These are phyloP conservation scores for Wickerhamiella allomyrinae DNA, from an alignment of 805 yeast species.

Conservation along the genomic window DNA sequence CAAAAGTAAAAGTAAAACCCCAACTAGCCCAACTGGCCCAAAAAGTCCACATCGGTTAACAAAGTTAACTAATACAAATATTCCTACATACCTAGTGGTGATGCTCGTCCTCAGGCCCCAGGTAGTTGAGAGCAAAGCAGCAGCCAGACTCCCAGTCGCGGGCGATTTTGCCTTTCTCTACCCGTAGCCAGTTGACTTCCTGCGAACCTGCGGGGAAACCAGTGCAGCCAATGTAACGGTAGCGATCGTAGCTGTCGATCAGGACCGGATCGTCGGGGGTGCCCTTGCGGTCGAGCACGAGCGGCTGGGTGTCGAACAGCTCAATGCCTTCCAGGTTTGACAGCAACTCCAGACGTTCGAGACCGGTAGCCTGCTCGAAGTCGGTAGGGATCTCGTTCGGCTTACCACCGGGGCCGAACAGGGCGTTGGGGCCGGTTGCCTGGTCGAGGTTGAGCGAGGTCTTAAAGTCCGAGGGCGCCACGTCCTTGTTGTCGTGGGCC, in stretches of 20 bases:
- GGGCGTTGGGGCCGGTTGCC: slow-evolving; percentile 60
- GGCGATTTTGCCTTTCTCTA: slow-evolving; percentile 64
- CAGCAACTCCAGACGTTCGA: slow-evolving; percentile 87
- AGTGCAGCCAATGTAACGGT: slow-evolving; percentile 93
- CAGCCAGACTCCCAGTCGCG: slow-evolving; percentile 99
- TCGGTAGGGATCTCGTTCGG: slow-evolving; percentile 69
- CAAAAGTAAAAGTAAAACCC: too few relatives aligned
- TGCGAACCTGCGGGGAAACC: slow-evolving; percentile 93
- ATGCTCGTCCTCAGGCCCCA: slow-evolving; percentile 53
- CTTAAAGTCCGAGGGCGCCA: slow-evolving; percentile 12
- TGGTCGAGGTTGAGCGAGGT: slow-evolving; percentile 38
- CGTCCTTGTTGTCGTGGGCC: slow-evolving; percentile 8
- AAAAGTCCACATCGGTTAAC: too few relatives aligned
- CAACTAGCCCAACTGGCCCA: too few relatives aligned
- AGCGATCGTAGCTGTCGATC: slow-evolving; percentile 80
- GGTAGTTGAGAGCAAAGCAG: slow-evolving; percentile 74
- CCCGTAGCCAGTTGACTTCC: slow-evolving; percentile 82
- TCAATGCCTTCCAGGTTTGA: slow-evolving; percentile 95
- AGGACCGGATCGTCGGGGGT: slow-evolving; percentile 80
- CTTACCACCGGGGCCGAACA: slow-evolving; percentile 67
- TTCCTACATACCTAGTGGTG: slow-evolving; percentile 26
- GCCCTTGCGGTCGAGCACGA: slow-evolving; percentile 79
- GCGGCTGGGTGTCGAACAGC: slow-evolving; percentile 69
- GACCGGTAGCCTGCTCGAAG: slow-evolving; percentile 94
- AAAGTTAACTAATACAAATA: neutral